These are phyloP conservation scores for Alternaria triticina DNA, from an alignment of 2,329 filamentous ascomycete species.

Conservation along the genomic window DNA sequence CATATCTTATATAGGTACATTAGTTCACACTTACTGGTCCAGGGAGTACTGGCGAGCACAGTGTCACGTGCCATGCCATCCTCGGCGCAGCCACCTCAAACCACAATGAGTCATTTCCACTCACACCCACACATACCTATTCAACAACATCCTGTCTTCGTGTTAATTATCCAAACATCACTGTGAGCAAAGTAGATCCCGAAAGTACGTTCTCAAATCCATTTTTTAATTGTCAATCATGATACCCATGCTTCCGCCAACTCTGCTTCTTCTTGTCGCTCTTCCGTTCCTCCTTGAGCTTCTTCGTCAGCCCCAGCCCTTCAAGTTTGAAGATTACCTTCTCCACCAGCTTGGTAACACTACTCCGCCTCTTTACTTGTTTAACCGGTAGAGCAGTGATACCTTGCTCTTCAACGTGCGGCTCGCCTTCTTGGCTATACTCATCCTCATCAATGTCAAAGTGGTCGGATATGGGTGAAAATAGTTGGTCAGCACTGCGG, in stretches of 20 bases:
- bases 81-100: neutral
- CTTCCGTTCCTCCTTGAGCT: neutral
- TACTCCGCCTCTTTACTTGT: neutral
- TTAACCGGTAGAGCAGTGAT: neutral
- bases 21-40: neutral
- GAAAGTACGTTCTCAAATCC: neutral
- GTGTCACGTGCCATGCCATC: neutral
- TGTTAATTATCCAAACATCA: neutral
- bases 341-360: constrained; percentile 12
- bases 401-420: neutral
- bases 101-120: neutral
- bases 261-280: neutral
- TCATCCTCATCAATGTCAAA: constrained; percentile 12
- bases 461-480: constrained; percentile 9
- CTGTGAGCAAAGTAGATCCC: neutral
- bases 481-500: neutral
- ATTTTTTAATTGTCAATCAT: neutral
- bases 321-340: constrained; percentile 18
- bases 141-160: neutral
- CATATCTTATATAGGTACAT: neutral
- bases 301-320: constrained; percentile 11
- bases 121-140: neutral
- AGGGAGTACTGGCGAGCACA: neutral
- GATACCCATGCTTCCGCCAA: neutral
- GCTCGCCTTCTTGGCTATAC: neutral